Conservation (phyloP, 2,329 filamentous ascomycete genomes). For the Bimuria novae-zelandiae region DNA sequence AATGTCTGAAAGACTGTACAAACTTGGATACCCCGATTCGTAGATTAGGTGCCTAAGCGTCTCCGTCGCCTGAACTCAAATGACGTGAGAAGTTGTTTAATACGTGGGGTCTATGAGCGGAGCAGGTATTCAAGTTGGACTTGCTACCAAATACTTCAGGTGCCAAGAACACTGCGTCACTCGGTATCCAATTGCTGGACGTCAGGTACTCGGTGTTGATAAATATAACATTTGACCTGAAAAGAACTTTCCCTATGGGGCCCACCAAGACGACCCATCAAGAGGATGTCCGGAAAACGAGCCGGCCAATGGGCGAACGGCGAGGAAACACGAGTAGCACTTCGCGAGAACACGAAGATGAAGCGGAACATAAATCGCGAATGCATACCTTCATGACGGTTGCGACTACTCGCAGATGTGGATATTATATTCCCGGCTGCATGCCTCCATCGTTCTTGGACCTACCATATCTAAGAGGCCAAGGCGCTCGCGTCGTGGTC, state of each 20-base stretch:
- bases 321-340: background rate
- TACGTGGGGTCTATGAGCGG: background rate
- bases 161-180: slow-evolving; percentile 3
- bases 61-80: background rate
- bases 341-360: no score
- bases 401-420: background rate
- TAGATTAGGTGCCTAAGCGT: background rate
- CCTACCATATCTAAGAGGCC: no score
- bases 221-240: background rate
- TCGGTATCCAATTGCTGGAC: background rate
- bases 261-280: background rate
- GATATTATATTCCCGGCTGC: background rate
- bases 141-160: background rate
- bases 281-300: background rate
- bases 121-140: background rate
- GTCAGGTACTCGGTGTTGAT: background rate
- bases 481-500: no score
- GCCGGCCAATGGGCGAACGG: background rate
- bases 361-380: no score
- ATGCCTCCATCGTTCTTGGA: background rate
- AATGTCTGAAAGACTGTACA: background rate
- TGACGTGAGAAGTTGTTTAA: background rate
- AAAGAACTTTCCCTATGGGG: background rate
- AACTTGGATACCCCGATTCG: background rate
- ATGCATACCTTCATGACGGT: background rate